Conservation (phyloP, 345 rosid species). For the Rhodamnia argentea region DNA sequence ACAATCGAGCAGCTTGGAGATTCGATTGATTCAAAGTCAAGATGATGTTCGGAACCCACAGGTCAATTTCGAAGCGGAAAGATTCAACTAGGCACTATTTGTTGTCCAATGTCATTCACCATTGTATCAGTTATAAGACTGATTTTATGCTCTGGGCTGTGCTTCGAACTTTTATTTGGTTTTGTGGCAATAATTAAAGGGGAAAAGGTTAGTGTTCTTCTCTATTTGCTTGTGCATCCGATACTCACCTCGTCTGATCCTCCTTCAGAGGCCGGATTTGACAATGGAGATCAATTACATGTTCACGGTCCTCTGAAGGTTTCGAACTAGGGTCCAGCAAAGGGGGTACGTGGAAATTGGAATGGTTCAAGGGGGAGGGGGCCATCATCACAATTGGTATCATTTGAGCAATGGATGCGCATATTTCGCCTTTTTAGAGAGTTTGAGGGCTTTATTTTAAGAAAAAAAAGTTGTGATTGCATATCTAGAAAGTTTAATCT, state of each 20-base stretch:
- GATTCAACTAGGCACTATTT: conserved; percentile 12
- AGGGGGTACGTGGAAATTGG: too few relatives aligned
- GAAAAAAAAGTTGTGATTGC: not conserved
- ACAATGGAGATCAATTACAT: too few relatives aligned
- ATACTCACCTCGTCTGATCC: not conserved
- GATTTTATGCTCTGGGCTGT: not conserved
- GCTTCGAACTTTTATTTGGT: not conserved
- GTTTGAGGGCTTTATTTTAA: not conserved
- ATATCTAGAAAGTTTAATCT: not conserved
- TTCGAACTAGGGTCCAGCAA: too few relatives aligned
- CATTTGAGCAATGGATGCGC: not conserved
- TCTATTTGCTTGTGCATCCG: not conserved
- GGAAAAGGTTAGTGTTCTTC: not conserved
- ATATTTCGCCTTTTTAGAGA: not conserved
- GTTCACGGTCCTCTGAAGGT: too few relatives aligned
- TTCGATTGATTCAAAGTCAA: conserved; percentile 87
- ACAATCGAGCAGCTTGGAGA: conserved; percentile 79
- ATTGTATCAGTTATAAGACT: not conserved
- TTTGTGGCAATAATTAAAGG: not conserved
- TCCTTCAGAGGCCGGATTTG: too few relatives aligned
- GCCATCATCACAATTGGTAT: not conserved
- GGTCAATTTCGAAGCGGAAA: conserved; percentile 41
- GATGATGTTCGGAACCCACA: conserved; percentile 76
- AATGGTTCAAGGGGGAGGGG: too few relatives aligned
- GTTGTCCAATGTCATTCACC: not conserved